Base-by-base conservation (phyloP, 495 filamentous ascomycete species). In the Penicillium parvum region DNA sequence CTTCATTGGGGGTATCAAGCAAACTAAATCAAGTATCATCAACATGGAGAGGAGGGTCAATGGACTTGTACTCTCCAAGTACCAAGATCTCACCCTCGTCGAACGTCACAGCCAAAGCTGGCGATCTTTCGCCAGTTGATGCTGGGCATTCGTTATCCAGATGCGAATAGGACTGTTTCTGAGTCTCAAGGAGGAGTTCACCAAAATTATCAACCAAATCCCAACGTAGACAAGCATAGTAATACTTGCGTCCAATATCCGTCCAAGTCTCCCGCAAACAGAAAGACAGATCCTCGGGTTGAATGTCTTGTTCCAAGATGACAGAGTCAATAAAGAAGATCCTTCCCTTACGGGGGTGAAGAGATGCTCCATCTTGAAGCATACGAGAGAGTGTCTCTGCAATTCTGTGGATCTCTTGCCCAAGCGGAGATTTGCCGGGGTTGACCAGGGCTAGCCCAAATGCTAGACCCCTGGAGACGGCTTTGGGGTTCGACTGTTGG, bases 221-320 rank as follows among this genome's bases (percentile, higher is more conserved):
- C 67, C 69, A 71, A 1, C 27, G 49, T 15, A 71, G 33, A 45
- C 55, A 65, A 6, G 63, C 66, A 39, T 63, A 68, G 43, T 61
- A 71, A 30, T 60, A 60, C 11, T 50, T 44, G n/a, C 12, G 32
- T 9, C 58, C 52, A 22, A 68, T 48, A 12, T 49, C 37, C 6
- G 47, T 30, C 69, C 69, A 71, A 4, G 62, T 65, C 5, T 50
- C 29, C 1, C 40, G 51, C 3, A 69, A 38, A 22, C 57, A 61
- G 17, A 61, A 66, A 4, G 43, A 47, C 2, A 28, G 4, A 50
- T 61, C 51, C 0, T 45, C 52, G 16, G 50, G 36, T 3, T 43
- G 30, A 2, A 40, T 21, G 14, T 41, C 37, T n/a, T 51, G 43
- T 11, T 38, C 14, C 4, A 68, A 29, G 11, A 71, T 46, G 10